Evolutionary conservation across 2,329 filamentous ascomycete species (phyloP).

Genomic region (Alternaria brassicae): DNA sequence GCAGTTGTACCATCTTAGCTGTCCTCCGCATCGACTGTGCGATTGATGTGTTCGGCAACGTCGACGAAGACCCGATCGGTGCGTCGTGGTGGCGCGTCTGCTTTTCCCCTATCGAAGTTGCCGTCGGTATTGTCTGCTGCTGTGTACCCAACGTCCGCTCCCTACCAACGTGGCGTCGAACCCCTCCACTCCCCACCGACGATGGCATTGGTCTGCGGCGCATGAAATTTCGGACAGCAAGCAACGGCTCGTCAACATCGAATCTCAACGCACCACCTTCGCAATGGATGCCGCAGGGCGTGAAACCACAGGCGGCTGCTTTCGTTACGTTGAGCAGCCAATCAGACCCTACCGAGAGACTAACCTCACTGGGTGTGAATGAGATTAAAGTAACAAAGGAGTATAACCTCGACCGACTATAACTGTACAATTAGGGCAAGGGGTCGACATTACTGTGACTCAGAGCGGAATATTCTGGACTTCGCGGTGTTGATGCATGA

Average conservation of each 20-base stretch:
- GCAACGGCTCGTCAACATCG: slow-evolving; percentile 26
- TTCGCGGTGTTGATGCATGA: background rate
- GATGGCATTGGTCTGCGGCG: slow-evolving; percentile 24
- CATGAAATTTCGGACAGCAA: slow-evolving; percentile 24
- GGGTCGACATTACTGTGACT: background rate
- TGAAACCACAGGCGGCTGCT: slow-evolving; percentile 20
- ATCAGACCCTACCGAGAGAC: slow-evolving; percentile 16
- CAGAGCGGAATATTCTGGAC: background rate
- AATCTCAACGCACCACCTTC: slow-evolving; percentile 23
- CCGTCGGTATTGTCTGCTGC: slow-evolving; percentile 29
- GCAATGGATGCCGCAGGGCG: slow-evolving; percentile 20
- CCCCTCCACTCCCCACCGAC: slow-evolving; percentile 11
- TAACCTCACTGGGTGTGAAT: slow-evolving; percentile 17
- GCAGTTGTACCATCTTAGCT: slow-evolving; percentile 26
- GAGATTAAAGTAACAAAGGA: slow-evolving; percentile 31
- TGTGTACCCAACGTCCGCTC: slow-evolving; percentile 26
- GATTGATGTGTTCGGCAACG: slow-evolving; percentile 26
- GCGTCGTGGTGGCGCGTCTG: slow-evolving; percentile 31
- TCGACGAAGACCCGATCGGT: slow-evolving; percentile 22
- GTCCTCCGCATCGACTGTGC: slow-evolving; percentile 31
- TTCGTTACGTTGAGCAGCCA: slow-evolving; percentile 30
- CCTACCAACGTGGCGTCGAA: slow-evolving; percentile 16
- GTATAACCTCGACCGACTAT: slow-evolving; percentile 26
- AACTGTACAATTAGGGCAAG: slow-evolving; percentile 1
- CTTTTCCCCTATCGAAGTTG: slow-evolving; percentile 31